Conservation (phyloP, 169 alveolate genomes). For the Eimeria sp. region DNA sequence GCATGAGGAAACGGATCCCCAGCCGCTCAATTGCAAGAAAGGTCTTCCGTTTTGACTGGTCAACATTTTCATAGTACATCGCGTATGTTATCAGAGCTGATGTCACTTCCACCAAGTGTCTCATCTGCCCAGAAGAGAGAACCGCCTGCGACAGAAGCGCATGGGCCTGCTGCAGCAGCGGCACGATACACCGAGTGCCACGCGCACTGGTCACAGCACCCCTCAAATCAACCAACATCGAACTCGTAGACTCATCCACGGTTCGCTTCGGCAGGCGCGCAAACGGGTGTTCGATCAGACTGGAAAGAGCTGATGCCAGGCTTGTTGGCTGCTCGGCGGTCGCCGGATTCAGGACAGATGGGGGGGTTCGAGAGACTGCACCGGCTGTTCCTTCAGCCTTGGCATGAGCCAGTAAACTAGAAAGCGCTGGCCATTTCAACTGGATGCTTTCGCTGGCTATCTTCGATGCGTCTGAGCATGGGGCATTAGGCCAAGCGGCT, state of each 20-base stretch:
- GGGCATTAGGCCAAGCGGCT: too few relatives aligned
- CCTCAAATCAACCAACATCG: neutral
- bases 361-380: too few relatives aligned
- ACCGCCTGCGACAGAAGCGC: neutral
- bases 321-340: too few relatives aligned
- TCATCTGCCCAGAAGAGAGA: neutral
- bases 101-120: neutral
- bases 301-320: too few relatives aligned
- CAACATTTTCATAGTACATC: neutral
- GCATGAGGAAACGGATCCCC: neutral
- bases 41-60: neutral
- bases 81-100: neutral
- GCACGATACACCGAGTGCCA: neutral
- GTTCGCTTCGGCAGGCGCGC: neutral
- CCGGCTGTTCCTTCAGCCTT: too few relatives aligned
- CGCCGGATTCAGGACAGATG: too few relatives aligned
- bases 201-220: neutral
- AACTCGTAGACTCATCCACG: neutral
- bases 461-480: too few relatives aligned
- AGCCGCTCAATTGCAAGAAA: neutral
- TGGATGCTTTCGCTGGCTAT: too few relatives aligned
- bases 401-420: too few relatives aligned
- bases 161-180: neutral
- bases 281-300: neutral
- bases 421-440: too few relatives aligned